phyloP scores from a whole-genome alignment of 164 flowering plant species.

The Dillenia suffruticosa region DNA sequence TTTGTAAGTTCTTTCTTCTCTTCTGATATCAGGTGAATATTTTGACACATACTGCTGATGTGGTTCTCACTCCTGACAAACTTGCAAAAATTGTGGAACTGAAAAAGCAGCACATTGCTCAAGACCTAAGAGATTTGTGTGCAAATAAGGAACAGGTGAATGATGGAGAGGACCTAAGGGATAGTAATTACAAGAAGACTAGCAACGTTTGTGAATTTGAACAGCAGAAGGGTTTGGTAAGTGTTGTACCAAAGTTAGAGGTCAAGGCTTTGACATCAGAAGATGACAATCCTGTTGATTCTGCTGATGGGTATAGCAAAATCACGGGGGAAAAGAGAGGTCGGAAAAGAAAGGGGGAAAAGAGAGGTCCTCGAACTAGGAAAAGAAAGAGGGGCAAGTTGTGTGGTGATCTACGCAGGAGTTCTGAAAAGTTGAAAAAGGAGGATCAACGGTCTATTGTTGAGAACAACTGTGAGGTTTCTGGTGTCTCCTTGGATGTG shows the following conservation, averaged over 20 bases:
- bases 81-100: slow-evolving; percentile 20
- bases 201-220: too few relatives aligned
- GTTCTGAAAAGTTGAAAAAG: background rate
- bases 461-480: background rate
- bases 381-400: background rate
- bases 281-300: background rate
- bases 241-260: background rate
- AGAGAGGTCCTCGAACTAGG: background rate
- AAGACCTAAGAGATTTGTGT: slow-evolving; percentile 38
- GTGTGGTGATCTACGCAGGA: background rate
- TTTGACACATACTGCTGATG: slow-evolving; percentile 62
- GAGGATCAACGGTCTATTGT: background rate
- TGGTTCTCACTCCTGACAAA: slow-evolving; percentile 9
- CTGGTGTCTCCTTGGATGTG: background rate
- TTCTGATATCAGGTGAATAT: slow-evolving; percentile 50
- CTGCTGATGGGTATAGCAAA: background rate
- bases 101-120: slow-evolving; percentile 31
- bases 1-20: too few relatives aligned
- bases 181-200: too few relatives aligned
- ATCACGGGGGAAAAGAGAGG: background rate
- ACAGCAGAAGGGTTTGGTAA: background rate
- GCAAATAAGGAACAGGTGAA: slow-evolving; percentile 1
- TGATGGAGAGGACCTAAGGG: background rate
- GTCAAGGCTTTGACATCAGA: background rate
- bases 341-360: background rate